Evolutionary conservation across 352 stramenopile genomes (phyloP), one percentile per base, ranked within the genome.

Genomic region (Pythium biforme): DNA sequence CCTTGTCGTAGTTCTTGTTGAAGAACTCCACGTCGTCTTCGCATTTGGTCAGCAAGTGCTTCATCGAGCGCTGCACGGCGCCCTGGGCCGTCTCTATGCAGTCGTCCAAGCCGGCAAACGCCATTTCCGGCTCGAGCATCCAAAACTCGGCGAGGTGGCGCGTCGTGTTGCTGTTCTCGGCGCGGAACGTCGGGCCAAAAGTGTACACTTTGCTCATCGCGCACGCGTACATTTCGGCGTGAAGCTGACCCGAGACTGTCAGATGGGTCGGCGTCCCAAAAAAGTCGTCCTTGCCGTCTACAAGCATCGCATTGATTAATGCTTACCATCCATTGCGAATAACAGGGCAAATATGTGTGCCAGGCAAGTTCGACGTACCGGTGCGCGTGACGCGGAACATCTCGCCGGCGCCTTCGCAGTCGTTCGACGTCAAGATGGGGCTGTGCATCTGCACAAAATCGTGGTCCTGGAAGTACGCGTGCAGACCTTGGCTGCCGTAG

Each of bases 141-240:
- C 95, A 98, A 74, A 99, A 99, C 66, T 99, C 95, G 23, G 94
- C 90, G 48, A 99, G 77, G 70, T 99, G 97, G 34, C 97, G 82
- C 12, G 92, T 94, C 19, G 97, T 99, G 77, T 99, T 97, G 68
- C 83, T 98, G 81, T 99, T 99, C 74, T 99, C 97, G 0, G 97
- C 97, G 29, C 97, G 90, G 72, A 99, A 99, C 2, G 97, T 99
- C 29, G 97, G 97, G 2, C 97, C 97, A 73, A 99, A 99, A 1
- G 97, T 99, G 79, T 99, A 99, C 45, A 99, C 91, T 72, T 99
- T 97, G 66, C 95, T 95, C 54, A 99, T 70, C 9, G 96, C 96
- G 65, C 85, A 98, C 12, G 97, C 97, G 65, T 99, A 98, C 54
- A 98, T 98, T 75, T 99, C 97, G 19, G 77, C 96, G 46, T 97